Conservation (phyloP, 805 yeast genomes). For the Jamesozyma piceae region DNA sequence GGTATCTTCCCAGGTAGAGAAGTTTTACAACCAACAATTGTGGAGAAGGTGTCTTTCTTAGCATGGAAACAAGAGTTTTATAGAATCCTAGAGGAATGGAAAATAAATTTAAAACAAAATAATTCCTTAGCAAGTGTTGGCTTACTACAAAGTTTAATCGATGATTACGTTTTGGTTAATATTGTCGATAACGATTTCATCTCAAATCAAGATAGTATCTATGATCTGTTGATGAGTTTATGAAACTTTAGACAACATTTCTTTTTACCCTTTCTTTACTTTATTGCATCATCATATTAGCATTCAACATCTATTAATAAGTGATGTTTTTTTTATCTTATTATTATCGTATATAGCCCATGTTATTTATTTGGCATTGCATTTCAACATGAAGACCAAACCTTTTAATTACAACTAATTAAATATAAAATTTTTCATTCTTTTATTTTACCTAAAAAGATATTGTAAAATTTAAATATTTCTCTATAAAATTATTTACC, state of each 20-base stretch:
- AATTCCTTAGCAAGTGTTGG: constrained; percentile 26
- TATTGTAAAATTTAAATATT: too few species aligned
- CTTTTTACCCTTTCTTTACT: background rate
- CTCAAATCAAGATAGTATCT: constrained; percentile 45
- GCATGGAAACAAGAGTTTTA: constrained; percentile 98
- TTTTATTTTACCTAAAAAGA: too few species aligned
- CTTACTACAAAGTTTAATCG: constrained; percentile 27
- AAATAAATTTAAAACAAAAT: constrained; percentile 37
- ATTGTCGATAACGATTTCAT: constrained; percentile 82
- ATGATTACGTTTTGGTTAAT: constrained; percentile 67
- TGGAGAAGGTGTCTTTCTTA: constrained; percentile 79
- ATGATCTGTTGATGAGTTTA: constrained; percentile 35
- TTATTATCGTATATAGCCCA: background rate
- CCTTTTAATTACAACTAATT: background rate
- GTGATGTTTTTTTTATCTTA: background rate
- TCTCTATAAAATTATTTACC: background rate
- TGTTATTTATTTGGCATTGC: constrained; percentile 5
- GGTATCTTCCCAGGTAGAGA: constrained; percentile 96
- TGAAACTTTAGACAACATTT: background rate
- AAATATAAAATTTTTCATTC: background rate
- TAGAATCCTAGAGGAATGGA: constrained; percentile 78
- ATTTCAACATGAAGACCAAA: constrained; percentile 9
- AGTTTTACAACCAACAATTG: constrained; percentile 91
- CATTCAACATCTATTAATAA: constrained; percentile 4
- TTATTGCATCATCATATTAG: constrained; percentile 6